phyloP scores from a whole-genome alignment of 164 flowering plant genomes.

The Aristolochia contorta region DNA sequence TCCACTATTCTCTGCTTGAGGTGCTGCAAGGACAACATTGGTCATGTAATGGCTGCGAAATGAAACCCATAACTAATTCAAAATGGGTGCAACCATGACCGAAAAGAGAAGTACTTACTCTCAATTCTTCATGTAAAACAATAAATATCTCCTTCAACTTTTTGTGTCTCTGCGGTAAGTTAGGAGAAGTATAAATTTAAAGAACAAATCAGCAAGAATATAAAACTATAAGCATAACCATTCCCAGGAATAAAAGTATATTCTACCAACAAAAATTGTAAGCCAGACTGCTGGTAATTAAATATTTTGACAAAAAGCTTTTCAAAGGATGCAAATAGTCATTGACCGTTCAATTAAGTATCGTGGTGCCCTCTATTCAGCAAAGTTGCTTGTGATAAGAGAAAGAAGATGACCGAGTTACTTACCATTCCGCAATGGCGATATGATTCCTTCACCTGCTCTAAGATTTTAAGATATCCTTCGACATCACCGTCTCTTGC shows the following conservation, averaged over 20 bases:
- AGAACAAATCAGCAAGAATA: background rate
- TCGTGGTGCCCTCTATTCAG: background rate
- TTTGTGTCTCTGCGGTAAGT: slow-evolving; percentile 52
- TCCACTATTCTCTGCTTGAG: slow-evolving; percentile 15
- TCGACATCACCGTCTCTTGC: slow-evolving; percentile 60
- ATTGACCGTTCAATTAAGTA: too few species aligned
- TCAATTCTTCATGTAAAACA: slow-evolving; percentile 77
- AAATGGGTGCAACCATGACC: background rate
- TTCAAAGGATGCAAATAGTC: too few species aligned
- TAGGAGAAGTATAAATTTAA: background rate
- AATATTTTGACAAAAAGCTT: too few species aligned
- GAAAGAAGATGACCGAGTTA: background rate
- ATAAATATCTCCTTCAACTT: slow-evolving; percentile 64
- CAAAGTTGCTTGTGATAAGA: background rate
- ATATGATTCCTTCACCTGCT: slow-evolving; percentile 60
- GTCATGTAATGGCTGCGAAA: background rate
- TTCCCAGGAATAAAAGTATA: too few species aligned
- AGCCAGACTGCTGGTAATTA: too few species aligned
- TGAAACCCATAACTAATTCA: background rate
- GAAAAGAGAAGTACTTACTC: slow-evolving; percentile 28
- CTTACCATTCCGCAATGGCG: slow-evolving; percentile 56
- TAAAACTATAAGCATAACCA: too few species aligned
- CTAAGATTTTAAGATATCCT: slow-evolving; percentile 35
- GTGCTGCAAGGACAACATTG: slow-evolving; percentile 6
- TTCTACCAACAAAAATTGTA: too few species aligned